These are phyloP conservation scores for Serendipita sp. DNA, from an alignment of 768 basidiomycete genomes.

Conservation along the genomic window DNA sequence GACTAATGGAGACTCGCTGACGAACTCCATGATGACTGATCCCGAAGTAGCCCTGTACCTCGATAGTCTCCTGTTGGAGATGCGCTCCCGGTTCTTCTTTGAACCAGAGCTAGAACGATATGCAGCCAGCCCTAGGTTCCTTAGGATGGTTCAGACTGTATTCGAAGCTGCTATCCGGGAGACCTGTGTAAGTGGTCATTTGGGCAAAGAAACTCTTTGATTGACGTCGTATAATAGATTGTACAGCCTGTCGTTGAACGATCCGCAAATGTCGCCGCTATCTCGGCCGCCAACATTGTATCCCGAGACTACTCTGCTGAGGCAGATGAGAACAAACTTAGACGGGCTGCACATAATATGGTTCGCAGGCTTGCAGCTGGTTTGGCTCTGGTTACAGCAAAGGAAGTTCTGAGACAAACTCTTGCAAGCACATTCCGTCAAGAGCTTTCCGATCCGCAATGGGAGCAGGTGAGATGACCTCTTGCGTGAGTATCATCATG, in stretches of 20 bases:
- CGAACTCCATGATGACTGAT: background rate
- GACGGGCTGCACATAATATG: slow-evolving; percentile 87
- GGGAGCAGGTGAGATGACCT: background rate
- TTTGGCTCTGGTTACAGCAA: slow-evolving; percentile 92
- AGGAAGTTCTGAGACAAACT: slow-evolving; percentile 63
- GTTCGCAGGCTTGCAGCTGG: slow-evolving; percentile 93
- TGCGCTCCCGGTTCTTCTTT: slow-evolving; percentile 61
- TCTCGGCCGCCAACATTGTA: slow-evolving; percentile 89
- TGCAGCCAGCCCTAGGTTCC: slow-evolving; percentile 66
- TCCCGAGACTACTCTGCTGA: slow-evolving; percentile 94
- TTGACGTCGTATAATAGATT: slow-evolving; percentile 33
- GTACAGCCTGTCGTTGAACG: slow-evolving; percentile 95
- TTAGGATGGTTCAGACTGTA: slow-evolving; percentile 76
- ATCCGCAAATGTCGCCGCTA: slow-evolving; percentile 95
- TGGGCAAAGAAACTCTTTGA: background rate
- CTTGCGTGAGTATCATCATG: background rate
- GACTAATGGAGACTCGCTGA: background rate
- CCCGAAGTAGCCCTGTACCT: slow-evolving; percentile 49
- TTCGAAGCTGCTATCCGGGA: slow-evolving; percentile 92
- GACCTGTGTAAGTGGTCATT: slow-evolving; percentile 26
- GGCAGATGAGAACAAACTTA: slow-evolving; percentile 73
- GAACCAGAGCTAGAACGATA: slow-evolving; percentile 58
- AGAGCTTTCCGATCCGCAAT: background rate
- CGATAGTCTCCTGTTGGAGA: slow-evolving; percentile 55
- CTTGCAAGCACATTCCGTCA: slow-evolving; percentile 1